Percentiles rank a stretch among this genome's conserved stretches.
Evolutionary conservation across 2,329 filamentous ascomycete species (phyloP).

Genomic region (Huntiella omanensis): DNA sequence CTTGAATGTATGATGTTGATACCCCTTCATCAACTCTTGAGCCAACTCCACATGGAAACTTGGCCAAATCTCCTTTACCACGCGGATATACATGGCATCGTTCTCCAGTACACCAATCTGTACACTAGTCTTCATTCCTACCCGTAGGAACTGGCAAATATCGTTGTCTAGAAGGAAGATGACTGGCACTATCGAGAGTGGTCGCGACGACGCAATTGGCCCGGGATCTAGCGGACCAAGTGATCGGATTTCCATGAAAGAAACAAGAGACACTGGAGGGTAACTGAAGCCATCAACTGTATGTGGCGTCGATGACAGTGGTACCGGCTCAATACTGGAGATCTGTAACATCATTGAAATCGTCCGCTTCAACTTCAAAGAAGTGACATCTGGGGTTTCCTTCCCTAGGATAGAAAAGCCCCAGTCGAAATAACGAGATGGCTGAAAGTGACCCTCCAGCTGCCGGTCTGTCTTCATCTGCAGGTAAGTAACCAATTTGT

Average conservation of each 20-base stretch:
- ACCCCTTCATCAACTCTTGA: conserved; percentile 43
- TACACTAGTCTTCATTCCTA: conserved; percentile 44
- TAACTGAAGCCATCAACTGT: background rate
- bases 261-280: conserved; percentile 1
- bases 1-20: background rate
- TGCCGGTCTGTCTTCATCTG: no score
- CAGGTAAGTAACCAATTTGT: no score
- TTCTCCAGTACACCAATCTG: conserved; percentile 39
- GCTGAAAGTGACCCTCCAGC: background rate
- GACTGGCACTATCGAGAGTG: conserved; percentile 10
- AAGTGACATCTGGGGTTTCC: no score
- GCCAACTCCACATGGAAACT: conserved; percentile 46
- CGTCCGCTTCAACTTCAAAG: background rate
- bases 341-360: background rate
- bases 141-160: conserved; percentile 30
- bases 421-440: background rate
- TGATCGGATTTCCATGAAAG: conserved; percentile 21
- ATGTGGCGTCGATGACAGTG: background rate
- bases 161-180: conserved; percentile 51
- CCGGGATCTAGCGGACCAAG: conserved; percentile 28
- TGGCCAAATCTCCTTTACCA: conserved; percentile 33
- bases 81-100: conserved; percentile 46
- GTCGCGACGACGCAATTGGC: conserved; percentile 4
- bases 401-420: no score
- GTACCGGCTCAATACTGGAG: conserved; percentile 2